Evolutionary conservation across 768 basidiomycete genomes (phyloP).

Genomic region (Tricholoma sp.): DNA sequence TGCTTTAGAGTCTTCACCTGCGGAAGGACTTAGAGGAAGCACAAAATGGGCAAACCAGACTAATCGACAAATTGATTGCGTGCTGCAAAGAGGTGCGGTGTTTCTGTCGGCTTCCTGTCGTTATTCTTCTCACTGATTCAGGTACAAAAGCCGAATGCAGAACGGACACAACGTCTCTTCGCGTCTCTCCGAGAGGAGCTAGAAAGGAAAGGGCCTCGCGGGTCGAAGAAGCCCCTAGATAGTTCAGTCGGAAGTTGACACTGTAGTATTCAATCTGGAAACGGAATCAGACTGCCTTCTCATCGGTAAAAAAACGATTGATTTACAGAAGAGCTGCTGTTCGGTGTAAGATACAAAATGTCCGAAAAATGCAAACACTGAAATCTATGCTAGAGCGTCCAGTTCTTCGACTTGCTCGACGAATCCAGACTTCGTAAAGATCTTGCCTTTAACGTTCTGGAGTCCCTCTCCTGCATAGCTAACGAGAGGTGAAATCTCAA

Average conservation of each 20-base stretch:
- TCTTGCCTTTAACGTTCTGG: constrained; percentile 71
- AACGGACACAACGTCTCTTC: constrained; percentile 77
- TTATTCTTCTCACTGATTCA: constrained; percentile 18
- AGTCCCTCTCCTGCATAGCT: constrained; percentile 93
- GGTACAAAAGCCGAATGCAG: constrained; percentile 69
- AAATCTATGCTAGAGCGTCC: constrained; percentile 44
- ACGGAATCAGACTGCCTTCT: not conserved
- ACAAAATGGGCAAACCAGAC: constrained; percentile 70
- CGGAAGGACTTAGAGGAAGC: constrained; percentile 77
- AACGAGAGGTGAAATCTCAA: constrained; percentile 86
- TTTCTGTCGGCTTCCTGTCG: not conserved
- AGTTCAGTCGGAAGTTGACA: constrained; percentile 39
- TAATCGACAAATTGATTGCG: constrained; percentile 79
- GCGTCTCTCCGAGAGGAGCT: constrained; percentile 79
- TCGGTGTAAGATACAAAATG: constrained; percentile 5
- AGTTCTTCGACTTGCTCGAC: constrained; percentile 65
- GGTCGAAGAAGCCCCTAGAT: constrained; percentile 38
- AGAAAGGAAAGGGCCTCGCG: constrained; percentile 59
- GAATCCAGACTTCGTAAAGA: constrained; percentile 68
- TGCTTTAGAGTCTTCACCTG: constrained; percentile 54
- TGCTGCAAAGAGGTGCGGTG: constrained; percentile 81
- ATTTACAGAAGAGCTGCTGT: constrained; percentile 10
- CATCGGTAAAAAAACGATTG: not conserved
- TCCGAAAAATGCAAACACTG: constrained; percentile 4
- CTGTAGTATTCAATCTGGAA: constrained; percentile 6